Base-by-base conservation (phyloP, 1,284 basidiomycete species). In the Moesziomyces sp. region DNA sequence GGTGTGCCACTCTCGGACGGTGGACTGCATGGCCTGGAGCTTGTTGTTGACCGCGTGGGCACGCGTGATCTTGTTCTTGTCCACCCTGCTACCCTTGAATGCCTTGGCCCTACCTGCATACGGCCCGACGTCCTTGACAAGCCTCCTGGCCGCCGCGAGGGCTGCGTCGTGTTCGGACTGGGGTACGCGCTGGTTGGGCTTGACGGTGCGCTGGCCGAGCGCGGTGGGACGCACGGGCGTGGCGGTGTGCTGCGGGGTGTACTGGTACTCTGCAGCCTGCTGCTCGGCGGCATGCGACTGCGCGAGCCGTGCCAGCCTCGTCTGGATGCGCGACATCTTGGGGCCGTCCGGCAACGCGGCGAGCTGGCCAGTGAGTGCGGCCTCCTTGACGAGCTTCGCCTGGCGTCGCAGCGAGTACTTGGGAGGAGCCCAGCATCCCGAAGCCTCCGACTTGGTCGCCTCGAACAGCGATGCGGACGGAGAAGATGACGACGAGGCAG, bases 61-160 rank as follows among this genome's bases (percentile, higher is more conserved):
- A 30, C 78, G 62, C 30, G 24, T 38, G 19, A 14, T 9, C 38
- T 66, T 60, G 16, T 55, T 65, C 48, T 70, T 64, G 26, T 79
- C 78, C 38, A 73, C 70, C 28, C 54, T 55, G 40, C 63, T 56
- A 16, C 78, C 78, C 47, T 79, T 79, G 61, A 79, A 79, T 48
- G 73, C 65, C 54, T 64, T 71, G 1, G 62, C 46, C 26, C 78
- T 70, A 9, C 78, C 78, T 3, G 65, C 48, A 21, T 79, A 79
- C 16, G 78, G 78, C 3, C 78, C 78, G 9, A 60, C 60, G 18
- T 55, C 48, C 38, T 55, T 53, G 7, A 57, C 62, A n/a, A 40
- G 48, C 23, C 43, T 23, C 6, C 52, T 43, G 6, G 78, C 78
- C 1, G 63, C 63, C 2, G 40, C 33, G 23, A 66, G 26, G 3